phyloP scores from a whole-genome alignment of 306 rosid species.

The Fagus crenata region DNA sequence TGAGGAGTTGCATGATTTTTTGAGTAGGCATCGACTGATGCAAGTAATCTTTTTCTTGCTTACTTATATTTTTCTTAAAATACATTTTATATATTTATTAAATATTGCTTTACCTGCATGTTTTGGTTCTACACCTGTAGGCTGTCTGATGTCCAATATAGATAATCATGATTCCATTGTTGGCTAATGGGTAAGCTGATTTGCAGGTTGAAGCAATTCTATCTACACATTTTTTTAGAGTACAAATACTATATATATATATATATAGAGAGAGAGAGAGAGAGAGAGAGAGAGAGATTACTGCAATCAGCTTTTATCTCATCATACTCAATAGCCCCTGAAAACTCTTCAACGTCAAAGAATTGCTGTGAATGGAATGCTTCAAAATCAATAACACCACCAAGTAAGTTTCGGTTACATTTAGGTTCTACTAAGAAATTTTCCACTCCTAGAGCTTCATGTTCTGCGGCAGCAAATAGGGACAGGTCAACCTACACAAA shows the following conservation, averaged over 20 bases:
- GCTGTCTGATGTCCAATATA: neutral
- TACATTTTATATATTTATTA: too few species aligned
- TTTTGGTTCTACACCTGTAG: too few species aligned
- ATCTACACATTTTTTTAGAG: too few species aligned
- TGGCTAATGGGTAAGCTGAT: neutral
- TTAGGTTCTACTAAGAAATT: slow-evolving; percentile 39
- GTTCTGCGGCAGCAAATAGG: slow-evolving; percentile 41
- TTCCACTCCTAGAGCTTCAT: slow-evolving; percentile 39
- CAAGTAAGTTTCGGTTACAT: slow-evolving; percentile 36
- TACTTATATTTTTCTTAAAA: too few species aligned
- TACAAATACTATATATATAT: neutral
- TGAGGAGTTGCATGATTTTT: too few species aligned
- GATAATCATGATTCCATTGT: neutral
- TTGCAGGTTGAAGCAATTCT: neutral
- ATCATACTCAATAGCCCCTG: slow-evolving; percentile 40
- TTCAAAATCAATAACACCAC: slow-evolving; percentile 43
- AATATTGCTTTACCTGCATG: too few species aligned
- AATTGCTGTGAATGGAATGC: slow-evolving; percentile 44
- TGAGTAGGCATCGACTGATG: too few species aligned
- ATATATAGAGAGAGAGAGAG: neutral
- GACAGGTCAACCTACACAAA: slow-evolving; percentile 44
- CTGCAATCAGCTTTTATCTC: slow-evolving; percentile 40
- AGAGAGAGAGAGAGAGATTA: slow-evolving; percentile 12
- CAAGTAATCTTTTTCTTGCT: too few species aligned
- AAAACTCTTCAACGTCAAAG: slow-evolving; percentile 43